Conservation (phyloP, 805 yeast species). For the Saturnispora diversa region DNA sequence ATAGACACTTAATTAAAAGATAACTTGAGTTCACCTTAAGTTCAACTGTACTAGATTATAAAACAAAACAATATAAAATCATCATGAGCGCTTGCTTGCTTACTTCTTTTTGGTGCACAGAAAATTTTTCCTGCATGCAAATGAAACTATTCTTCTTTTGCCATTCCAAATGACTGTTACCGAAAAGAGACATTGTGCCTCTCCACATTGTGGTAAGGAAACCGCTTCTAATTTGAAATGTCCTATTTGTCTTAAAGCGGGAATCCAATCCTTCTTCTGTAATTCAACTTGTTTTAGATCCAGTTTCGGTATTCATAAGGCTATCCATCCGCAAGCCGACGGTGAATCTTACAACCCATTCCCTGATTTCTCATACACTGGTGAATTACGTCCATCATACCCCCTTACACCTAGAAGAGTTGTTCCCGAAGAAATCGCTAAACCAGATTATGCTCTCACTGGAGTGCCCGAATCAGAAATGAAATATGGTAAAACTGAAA, state of each 20-base stretch:
- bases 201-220: conserved; percentile 78
- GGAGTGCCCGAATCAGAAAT: conserved; percentile 81
- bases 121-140: too few relatives aligned
- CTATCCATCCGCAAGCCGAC: conserved; percentile 57
- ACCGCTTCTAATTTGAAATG: conserved; percentile 75
- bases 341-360: conserved; percentile 74
- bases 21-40: too few relatives aligned
- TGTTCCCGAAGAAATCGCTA: conserved; percentile 61
- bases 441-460: conserved; percentile 75
- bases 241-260: conserved; percentile 81
- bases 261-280: conserved; percentile 61
- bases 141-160: too few relatives aligned
- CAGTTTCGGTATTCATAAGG: conserved; percentile 66
- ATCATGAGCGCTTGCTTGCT: too few relatives aligned
- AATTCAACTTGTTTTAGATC: conserved; percentile 75
- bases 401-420: conserved; percentile 69
- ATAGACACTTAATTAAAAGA: too few relatives aligned
- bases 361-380: conserved; percentile 69
- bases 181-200: conserved; percentile 42
- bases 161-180: conserved; percentile 30
- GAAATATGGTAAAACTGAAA: conserved; percentile 56
- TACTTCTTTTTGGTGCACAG: too few relatives aligned
- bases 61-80: too few relatives aligned
- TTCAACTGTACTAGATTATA: too few relatives aligned
- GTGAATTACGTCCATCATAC: conserved; percentile 66